Evolutionary conservation across 1,139 yeast genomes (phyloP), one percentile per base, ranked within the genome.

Genomic region (Magnusiomyces suaveolens): DNA sequence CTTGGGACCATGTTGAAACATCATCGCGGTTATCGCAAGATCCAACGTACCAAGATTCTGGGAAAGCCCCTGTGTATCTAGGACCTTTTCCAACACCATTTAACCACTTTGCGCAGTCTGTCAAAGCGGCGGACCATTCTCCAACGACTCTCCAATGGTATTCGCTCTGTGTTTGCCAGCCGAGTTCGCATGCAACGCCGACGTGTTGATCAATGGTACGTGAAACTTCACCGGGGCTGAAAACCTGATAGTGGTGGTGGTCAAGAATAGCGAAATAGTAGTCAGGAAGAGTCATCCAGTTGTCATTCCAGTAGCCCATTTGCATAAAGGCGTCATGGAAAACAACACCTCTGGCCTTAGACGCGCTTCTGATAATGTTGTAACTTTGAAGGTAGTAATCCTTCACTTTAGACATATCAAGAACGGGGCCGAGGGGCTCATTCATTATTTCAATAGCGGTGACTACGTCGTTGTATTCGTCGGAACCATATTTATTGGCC

Each of bases 61-160:
- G 66, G 60, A 71, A 85, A 51, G 84, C 74, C 26, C 88, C 95
- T 52, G 87, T 89, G 72, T 78, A 89, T 64, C 97, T 81, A 26
- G 97, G 83, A 52, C 96, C 96, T 55, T 82, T 75, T 50, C 88
- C 87, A 46, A 87, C 95, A 63, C 97, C 97, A 64, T 92, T 92
- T 58, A 92, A 74, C 96, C 96, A 87, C 58, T 76, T 76, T 24
- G 95, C 82, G 75, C 98, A 92, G 71, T 92, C 97, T 14, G 96
- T 88, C 62, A 90, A 75, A 1, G 97, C 97, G 21, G 94, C 97
- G 33, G 94, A 78, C 85, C 92, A 92, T 74, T 92, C 98, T 58
- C 97, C 97, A 56, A 81, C 77, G 36, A 90, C 79, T 56, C 80
- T 79, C 87, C 95, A 85, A 69, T 84, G 84, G 63, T 71, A 66